Percentiles rank a stretch among this genome's conserved stretches.
Conservation (phyloP, 2,329 filamentous ascomycete species). For the Lasiodiplodia citricola region DNA sequence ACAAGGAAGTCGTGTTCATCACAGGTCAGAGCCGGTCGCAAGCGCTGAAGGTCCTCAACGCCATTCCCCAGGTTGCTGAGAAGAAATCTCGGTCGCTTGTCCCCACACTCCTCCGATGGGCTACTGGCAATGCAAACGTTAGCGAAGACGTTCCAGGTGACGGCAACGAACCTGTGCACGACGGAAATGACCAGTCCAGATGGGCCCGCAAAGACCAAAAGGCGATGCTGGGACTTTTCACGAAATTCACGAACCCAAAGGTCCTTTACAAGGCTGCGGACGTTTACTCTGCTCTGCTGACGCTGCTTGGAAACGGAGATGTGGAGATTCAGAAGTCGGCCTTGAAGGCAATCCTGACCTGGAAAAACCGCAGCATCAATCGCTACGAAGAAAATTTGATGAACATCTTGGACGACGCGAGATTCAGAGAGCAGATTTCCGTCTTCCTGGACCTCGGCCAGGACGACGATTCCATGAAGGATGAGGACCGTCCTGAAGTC, state of each 20-base stretch:
- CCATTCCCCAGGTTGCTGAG: slow-evolving; percentile 78
- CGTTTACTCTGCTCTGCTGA: slow-evolving; percentile 76
- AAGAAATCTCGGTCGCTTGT: slow-evolving; percentile 84
- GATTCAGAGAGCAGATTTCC: slow-evolving; percentile 93
- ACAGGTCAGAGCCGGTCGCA: slow-evolving; percentile 70
- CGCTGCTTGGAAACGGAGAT: slow-evolving; percentile 84
- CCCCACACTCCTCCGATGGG: slow-evolving; percentile 85
- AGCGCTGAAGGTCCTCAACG: slow-evolving; percentile 77
- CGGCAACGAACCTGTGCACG: slow-evolving; percentile 30
- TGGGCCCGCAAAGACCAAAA: slow-evolving; percentile 86
- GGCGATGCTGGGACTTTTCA: slow-evolving; percentile 78
- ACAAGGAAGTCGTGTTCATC: slow-evolving; percentile 59
- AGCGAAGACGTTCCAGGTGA: slow-evolving; percentile 26
- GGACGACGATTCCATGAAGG: slow-evolving; percentile 69
- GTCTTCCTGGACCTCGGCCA: slow-evolving; percentile 78
- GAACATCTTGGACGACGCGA: slow-evolving; percentile 85
- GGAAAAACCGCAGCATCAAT: slow-evolving; percentile 79
- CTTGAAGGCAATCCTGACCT: slow-evolving; percentile 82
- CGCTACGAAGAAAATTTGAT: slow-evolving; percentile 85
- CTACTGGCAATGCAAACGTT: slow-evolving; percentile 39
- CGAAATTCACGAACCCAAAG: slow-evolving; percentile 83
- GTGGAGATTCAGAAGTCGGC: slow-evolving; percentile 85
- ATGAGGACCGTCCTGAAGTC: slow-evolving; percentile 72
- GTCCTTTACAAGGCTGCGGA: slow-evolving; percentile 79
- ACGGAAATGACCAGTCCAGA: slow-evolving; percentile 30